A percentile compares a stretch with the other conserved stretches of the same genome.
Conservation (phyloP, 1,139 yeast genomes). For the Suhomyces terraborum region DNA sequence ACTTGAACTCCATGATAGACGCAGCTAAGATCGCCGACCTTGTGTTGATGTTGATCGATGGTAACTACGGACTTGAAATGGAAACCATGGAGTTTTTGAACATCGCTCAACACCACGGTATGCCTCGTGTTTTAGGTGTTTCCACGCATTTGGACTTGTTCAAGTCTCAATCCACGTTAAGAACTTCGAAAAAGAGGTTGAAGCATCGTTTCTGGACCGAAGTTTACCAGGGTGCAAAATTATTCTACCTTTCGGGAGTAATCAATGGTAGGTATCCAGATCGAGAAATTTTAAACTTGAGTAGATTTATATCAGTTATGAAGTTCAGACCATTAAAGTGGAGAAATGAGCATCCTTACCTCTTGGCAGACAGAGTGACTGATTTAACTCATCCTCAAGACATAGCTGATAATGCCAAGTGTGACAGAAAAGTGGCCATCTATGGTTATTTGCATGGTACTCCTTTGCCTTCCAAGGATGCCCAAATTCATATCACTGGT, state of each 20-base stretch:
- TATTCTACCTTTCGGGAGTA: slow-evolving; percentile 93
- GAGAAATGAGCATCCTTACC: slow-evolving; percentile 97
- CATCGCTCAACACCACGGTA: slow-evolving; percentile 96
- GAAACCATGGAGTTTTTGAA: slow-evolving; percentile 99
- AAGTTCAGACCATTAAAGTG: slow-evolving; percentile 96
- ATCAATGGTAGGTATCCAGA: slow-evolving; percentile 98
- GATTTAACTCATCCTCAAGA: slow-evolving; percentile 91
- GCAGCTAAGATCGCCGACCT: slow-evolving; percentile 94
- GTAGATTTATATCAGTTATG: slow-evolving; percentile 94
- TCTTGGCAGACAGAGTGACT: slow-evolving; percentile 89
- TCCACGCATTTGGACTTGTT: slow-evolving; percentile 95
- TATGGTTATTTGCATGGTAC: slow-evolving; percentile 97
- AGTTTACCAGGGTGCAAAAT: slow-evolving; percentile 96
- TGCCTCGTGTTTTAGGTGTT: slow-evolving; percentile 96
- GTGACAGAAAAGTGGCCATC: slow-evolving; percentile 85
- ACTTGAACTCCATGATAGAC: slow-evolving; percentile 93
- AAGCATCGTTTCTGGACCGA: slow-evolving; percentile 99
- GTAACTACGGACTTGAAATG: slow-evolving; percentile 98
- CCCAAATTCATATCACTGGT: slow-evolving; percentile 92
- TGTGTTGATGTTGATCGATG: slow-evolving; percentile 86
- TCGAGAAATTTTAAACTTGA: slow-evolving; percentile 86
- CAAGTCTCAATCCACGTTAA: slow-evolving; percentile 82
- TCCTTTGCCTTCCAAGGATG: slow-evolving; percentile 70
- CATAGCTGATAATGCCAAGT: slow-evolving; percentile 75
- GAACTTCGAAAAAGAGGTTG: slow-evolving; percentile 88